Base-by-base conservation (phyloP, 2,329 filamentous ascomycete species). In the Fusarium tupiense region DNA sequence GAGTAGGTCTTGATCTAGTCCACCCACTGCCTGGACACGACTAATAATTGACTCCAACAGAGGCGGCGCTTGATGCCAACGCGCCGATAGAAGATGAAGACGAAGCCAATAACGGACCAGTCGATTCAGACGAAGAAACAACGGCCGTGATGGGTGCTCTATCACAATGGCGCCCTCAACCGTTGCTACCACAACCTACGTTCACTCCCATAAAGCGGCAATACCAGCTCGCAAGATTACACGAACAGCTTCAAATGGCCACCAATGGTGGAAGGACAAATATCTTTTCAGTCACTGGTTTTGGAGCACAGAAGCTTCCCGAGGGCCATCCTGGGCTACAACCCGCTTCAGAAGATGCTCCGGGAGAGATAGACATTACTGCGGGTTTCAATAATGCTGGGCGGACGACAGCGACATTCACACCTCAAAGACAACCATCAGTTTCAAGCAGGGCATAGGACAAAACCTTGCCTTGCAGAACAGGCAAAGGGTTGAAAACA, bases 81-180 rank as follows among this genome's bases (percentile, higher is more conserved):
- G 95, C 95, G 3, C 95, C 95, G 6, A 84, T 96, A 24, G 94
- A 96, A 77, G 95, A 98, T 72, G 94, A 96, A 69, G 90, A 95
- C 77, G 94, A 97, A 53, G 90, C 90, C 65, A 94, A 94, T 70
- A 91, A 91, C 11, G 93, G 91, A 6, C 93, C 94, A 3, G 90
- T 99, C 43, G 96, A 99, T 82, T 96, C 94, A 5, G 96, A 99
- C 80, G 96, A 98, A 85, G 96, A 99, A 83, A 94, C 94, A 58
- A 92, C 95, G 56, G 89, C 92, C 1, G 94, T 98, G 59, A 98
- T 98, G 94, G 87, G 89, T 38, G 93, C 94, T 13, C 88, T 96
- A 61, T 87, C 91, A 31, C 90, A 91, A 61, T 94, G 94, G 84
- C 91, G 91, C 49, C 95, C 96, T 1, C 91, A 92, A 72, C 95